These are phyloP conservation scores for Panaeolus papilionaceus DNA, from an alignment of 768 basidiomycete species.

Conservation along the genomic window DNA sequence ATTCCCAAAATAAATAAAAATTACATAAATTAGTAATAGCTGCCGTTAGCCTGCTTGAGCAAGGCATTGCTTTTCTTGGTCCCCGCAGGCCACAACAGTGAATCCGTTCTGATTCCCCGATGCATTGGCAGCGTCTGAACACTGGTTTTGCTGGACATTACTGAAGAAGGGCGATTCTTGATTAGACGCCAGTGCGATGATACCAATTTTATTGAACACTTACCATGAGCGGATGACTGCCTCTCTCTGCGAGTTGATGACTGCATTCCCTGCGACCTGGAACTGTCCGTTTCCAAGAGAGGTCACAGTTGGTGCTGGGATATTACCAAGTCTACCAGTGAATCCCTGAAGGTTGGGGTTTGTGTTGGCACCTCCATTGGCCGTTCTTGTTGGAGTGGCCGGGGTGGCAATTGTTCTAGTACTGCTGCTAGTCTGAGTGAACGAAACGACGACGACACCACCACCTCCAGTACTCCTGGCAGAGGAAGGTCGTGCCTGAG, in stretches of 20 bases:
- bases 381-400: neutral
- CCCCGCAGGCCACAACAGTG: constrained; percentile 52
- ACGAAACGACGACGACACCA: neutral
- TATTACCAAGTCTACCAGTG: constrained; percentile 49
- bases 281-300: constrained; percentile 47
- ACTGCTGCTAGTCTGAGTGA: neutral
- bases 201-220: neutral
- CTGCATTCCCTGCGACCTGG: constrained; percentile 55
- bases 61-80: constrained; percentile 49
- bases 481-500: neutral
- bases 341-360: constrained; percentile 49
- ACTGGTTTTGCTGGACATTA: constrained; percentile 64
- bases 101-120: constrained; percentile 52
- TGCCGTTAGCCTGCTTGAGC: constrained; percentile 26
- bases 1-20: no score
- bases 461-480: neutral
- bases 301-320: constrained; percentile 51
- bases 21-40: no score
- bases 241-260: constrained; percentile 46
- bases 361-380: constrained; percentile 16
- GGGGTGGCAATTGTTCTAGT: constrained; percentile 21
- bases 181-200: neutral
- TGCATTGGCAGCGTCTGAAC: constrained; percentile 61
- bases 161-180: constrained; percentile 27
- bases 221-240: neutral